These are phyloP conservation scores for Saccharomyces hybrid DNA, from an alignment of 1,139 yeast genomes.

Conservation along the genomic window DNA sequence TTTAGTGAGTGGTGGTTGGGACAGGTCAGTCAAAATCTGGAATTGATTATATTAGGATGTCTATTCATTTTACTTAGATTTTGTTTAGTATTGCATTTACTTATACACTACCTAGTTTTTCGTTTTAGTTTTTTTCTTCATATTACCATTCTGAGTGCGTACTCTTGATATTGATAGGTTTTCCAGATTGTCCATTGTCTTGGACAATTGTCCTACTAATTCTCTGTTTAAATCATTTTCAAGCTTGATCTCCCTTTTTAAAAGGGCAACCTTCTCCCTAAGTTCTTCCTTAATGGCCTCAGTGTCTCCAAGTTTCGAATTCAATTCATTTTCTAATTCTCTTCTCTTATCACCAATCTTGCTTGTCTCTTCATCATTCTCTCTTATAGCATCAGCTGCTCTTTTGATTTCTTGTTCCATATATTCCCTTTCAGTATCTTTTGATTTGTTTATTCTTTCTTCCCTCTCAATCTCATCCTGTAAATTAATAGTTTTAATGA, in stretches of 20 bases:
- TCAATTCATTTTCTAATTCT: conserved; percentile 32
- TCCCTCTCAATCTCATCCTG: conserved; percentile 37
- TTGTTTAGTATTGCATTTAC: background rate
- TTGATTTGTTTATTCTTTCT: conserved; percentile 35
- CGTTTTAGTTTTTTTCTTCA: conserved; percentile 5
- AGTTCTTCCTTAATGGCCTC: conserved; percentile 27
- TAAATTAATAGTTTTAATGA: conserved; percentile 36
- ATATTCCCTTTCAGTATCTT: conserved; percentile 51
- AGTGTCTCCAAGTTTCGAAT: conserved; percentile 9
- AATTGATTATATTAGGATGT: background rate
- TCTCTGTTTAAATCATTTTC: conserved; percentile 14
- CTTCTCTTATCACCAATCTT: conserved; percentile 17
- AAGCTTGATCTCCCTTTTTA: conserved; percentile 29
- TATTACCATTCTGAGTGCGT: conserved; percentile 9
- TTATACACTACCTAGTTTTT: conserved; percentile 5
- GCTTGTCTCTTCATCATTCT: conserved; percentile 38
- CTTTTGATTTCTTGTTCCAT: conserved; percentile 58
- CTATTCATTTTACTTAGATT: background rate
- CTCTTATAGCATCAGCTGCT: conserved; percentile 49
- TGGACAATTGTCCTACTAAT: conserved; percentile 14
- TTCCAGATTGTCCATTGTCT: conserved; percentile 14
- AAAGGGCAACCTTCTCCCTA: conserved; percentile 23
- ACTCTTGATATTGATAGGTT: conserved; percentile 22
- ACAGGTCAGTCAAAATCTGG: conserved; percentile 67
- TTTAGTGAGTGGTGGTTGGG: conserved; percentile 76